Percentiles rank a stretch among this genome's conserved stretches.
Conservation (phyloP, 2,329 filamentous ascomycete genomes). For the Beauveria brongniartii region DNA sequence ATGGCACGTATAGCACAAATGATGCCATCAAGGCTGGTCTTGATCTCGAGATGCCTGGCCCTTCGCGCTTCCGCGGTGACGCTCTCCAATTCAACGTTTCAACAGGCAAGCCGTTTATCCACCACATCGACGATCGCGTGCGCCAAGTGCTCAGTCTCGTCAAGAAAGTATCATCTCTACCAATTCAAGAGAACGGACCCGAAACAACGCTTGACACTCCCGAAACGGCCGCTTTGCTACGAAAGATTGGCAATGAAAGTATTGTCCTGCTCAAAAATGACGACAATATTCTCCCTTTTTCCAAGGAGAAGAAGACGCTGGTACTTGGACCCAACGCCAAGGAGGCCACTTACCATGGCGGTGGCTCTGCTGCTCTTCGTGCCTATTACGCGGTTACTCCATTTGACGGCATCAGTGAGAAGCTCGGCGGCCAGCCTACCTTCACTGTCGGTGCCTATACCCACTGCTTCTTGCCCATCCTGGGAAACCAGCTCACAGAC, state of each 20-base stretch:
- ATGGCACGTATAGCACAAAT: constrained; percentile 46
- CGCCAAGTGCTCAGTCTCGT: constrained; percentile 51
- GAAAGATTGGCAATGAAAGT: constrained; percentile 58
- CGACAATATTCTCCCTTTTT: constrained; percentile 52
- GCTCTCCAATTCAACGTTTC: constrained; percentile 43
- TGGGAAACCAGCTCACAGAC: constrained; percentile 45
- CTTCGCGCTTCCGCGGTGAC: constrained; percentile 42
- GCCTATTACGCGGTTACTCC: constrained; percentile 65
- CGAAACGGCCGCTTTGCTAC: constrained; percentile 55
- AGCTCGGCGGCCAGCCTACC: constrained; percentile 33
- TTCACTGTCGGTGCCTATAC: constrained; percentile 57
- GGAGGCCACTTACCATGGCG: constrained; percentile 50
- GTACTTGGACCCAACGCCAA: constrained; percentile 52
- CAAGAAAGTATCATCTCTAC: constrained; percentile 45
- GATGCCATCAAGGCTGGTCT: constrained; percentile 43
- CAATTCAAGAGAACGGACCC: constrained; percentile 45
- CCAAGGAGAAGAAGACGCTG: constrained; percentile 52
- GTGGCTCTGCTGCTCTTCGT: constrained; percentile 53
- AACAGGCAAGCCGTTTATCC: constrained; percentile 47
- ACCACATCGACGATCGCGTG: constrained; percentile 49
- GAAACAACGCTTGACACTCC: constrained; percentile 50
- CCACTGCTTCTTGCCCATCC: constrained; percentile 54
- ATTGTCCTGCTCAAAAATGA: constrained; percentile 71
- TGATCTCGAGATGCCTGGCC: constrained; percentile 54
- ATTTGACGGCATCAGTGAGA: constrained; percentile 58